Evolutionary conservation across 148 eudicot species (phyloP).

Genomic region (Drosera capensis): DNA sequence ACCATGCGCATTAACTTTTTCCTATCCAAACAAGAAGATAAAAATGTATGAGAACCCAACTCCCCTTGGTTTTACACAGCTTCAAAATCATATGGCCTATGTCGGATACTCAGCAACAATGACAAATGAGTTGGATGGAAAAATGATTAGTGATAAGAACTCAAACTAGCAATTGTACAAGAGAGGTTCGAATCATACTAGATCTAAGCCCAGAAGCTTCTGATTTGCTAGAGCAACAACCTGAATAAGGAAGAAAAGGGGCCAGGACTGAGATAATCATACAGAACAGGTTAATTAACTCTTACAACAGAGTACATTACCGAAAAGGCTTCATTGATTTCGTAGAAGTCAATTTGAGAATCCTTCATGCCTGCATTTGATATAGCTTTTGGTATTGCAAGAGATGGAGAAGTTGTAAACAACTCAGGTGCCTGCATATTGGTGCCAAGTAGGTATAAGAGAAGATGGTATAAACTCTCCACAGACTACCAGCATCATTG

Average conservation of each 20-base stretch:
- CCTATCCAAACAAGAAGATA: conserved; percentile 24
- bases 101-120: no score
- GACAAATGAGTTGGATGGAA: no score
- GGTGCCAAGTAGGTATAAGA: conserved; percentile 5
- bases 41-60: background rate
- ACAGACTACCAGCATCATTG: background rate
- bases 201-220: conserved; percentile 58
- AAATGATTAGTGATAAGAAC: background rate
- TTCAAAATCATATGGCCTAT: background rate
- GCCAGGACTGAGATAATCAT: background rate
- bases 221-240: conserved; percentile 93
- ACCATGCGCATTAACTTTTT: conserved; percentile 74
- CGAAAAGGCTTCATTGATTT: conserved; percentile 95
- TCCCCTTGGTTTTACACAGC: background rate
- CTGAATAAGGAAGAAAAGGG: conserved; percentile 25
- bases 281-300: background rate
- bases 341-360: conserved; percentile 71
- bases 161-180: background rate
- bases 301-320: conserved; percentile 22
- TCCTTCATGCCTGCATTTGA: conserved; percentile 63
- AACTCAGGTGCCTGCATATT: conserved; percentile 75
- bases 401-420: conserved; percentile 92
- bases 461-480: background rate
- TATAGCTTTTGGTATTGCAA: conserved; percentile 93
- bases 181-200: conserved; percentile 34